A percentile compares a stretch with the other conserved stretches of the same genome.
These are phyloP conservation scores for Tulasnella sp. DNA, from an alignment of 768 basidiomycete genomes.

Conservation along the genomic window DNA sequence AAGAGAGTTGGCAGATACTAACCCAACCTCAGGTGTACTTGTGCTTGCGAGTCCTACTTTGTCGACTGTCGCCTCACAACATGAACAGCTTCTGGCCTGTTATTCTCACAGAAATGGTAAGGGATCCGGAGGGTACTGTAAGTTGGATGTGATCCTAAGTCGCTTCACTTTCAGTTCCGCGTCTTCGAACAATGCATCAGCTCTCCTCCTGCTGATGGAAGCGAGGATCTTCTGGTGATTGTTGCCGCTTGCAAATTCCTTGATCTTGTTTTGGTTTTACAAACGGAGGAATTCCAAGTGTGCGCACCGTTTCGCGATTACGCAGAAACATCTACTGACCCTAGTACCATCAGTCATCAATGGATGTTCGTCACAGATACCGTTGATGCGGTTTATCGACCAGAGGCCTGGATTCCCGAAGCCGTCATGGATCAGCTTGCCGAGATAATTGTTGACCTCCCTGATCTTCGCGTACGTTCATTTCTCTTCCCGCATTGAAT, in stretches of 20 bases:
- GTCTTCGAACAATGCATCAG: slow-evolving; percentile 80
- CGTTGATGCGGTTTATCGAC: slow-evolving; percentile 87
- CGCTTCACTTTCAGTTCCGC: slow-evolving; percentile 59
- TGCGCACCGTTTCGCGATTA: slow-evolving; percentile 38
- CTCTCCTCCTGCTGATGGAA: slow-evolving; percentile 68
- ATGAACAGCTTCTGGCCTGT: slow-evolving; percentile 96
- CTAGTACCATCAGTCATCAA: slow-evolving; percentile 59
- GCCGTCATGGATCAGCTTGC: slow-evolving; percentile 89
- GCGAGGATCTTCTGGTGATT: slow-evolving; percentile 77
- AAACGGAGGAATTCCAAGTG: slow-evolving; percentile 99
- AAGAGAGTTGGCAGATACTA: neutral
- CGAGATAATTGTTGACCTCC: slow-evolving; percentile 72
- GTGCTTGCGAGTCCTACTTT: slow-evolving; percentile 85
- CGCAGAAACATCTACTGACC: neutral
- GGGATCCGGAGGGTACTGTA: slow-evolving; percentile 31
- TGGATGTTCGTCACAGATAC: slow-evolving; percentile 99
- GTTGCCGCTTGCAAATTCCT: slow-evolving; percentile 91
- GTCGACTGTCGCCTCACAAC: slow-evolving; percentile 85
- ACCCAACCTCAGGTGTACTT: slow-evolving; percentile 54
- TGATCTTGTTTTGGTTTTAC: slow-evolving; percentile 85
- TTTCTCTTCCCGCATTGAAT: neutral
- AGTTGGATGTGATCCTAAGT: neutral
- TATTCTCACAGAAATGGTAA: slow-evolving; percentile 83
- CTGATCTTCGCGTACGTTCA: slow-evolving; percentile 35
- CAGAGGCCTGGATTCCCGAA: slow-evolving; percentile 76